Evolutionary conservation across 352 stramenopile species (phyloP).

Genomic region (Saprolegnia diclina): DNA sequence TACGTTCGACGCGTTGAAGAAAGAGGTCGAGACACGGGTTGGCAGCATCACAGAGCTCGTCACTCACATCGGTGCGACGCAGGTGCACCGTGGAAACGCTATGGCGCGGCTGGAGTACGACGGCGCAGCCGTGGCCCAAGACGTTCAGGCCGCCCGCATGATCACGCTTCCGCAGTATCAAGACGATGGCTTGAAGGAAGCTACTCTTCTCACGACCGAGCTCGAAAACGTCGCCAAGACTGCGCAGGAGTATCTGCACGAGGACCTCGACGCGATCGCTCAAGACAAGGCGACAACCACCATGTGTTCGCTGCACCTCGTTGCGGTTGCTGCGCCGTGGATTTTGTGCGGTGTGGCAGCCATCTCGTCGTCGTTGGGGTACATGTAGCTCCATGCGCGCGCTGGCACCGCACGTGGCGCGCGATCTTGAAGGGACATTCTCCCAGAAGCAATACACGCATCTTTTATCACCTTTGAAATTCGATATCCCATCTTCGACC

Average conservation of each 20-base stretch:
- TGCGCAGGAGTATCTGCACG: neutral
- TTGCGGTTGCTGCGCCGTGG: conserved; percentile 16
- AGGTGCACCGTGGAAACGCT: neutral
- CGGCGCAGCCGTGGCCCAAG: neutral
- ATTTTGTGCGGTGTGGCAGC: conserved; percentile 1
- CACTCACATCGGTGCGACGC: conserved; percentile 3
- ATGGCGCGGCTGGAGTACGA: conserved; percentile 6
- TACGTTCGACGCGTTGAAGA: conserved; percentile 2
- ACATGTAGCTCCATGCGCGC: neutral
- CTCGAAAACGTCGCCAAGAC: neutral
- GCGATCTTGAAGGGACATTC: conserved; percentile 9
- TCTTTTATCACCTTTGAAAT: neutral
- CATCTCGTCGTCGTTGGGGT: neutral
- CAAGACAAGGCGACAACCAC: neutral
- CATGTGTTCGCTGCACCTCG: neutral
- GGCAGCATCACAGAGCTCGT: neutral
- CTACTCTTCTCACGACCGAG: neutral
- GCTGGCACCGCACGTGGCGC: neutral
- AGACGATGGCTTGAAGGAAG: neutral
- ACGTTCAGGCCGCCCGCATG: neutral
- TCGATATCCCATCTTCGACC: neutral
- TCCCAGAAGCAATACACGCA: neutral
- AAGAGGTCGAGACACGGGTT: neutral
- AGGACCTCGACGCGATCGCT: neutral
- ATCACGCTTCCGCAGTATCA: neutral